These are phyloP conservation scores for Forsythia viridissima DNA, from an alignment of 257 asterid genomes.

Conservation along the genomic window DNA sequence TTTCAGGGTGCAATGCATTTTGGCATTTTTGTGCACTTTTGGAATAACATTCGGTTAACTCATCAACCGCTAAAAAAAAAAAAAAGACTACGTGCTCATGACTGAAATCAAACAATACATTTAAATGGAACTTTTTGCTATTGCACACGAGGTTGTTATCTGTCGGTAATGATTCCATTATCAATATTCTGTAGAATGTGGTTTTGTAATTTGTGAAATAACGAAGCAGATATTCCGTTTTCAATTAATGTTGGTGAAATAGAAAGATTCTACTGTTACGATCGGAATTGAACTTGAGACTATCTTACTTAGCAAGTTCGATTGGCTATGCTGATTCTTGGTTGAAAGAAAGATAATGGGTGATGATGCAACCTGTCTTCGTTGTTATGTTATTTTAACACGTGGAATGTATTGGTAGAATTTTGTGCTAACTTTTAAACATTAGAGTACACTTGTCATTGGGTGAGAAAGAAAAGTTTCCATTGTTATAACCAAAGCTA, in stretches of 20 bases:
- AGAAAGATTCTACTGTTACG: not conserved
- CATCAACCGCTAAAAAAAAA: not conserved
- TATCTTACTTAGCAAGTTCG: too few species aligned
- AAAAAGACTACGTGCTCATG: not conserved
- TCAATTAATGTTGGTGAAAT: not conserved
- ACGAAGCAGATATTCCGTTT: not conserved
- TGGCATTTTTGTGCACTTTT: not conserved
- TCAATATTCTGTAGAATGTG: not conserved
- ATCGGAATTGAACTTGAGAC: too few species aligned
- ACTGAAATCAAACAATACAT: not conserved
- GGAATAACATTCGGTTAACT: not conserved
- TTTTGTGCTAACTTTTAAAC: too few species aligned
- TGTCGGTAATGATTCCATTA: not conserved
- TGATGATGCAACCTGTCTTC: not conserved
- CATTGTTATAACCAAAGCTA: not conserved
- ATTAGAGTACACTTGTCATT: not conserved
- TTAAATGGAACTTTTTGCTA: not conserved
- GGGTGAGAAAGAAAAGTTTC: not conserved
- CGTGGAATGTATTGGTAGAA: too few species aligned
- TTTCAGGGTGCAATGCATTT: not conserved
- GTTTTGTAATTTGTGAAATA: constrained; percentile 5
- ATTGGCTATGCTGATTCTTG: too few species aligned
- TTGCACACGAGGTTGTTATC: too few species aligned
- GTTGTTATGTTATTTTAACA: too few species aligned
- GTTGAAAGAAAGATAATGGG: too few species aligned